phyloP scores from a whole-genome alignment of 306 rosid species.

The Castanospermum australe region DNA sequence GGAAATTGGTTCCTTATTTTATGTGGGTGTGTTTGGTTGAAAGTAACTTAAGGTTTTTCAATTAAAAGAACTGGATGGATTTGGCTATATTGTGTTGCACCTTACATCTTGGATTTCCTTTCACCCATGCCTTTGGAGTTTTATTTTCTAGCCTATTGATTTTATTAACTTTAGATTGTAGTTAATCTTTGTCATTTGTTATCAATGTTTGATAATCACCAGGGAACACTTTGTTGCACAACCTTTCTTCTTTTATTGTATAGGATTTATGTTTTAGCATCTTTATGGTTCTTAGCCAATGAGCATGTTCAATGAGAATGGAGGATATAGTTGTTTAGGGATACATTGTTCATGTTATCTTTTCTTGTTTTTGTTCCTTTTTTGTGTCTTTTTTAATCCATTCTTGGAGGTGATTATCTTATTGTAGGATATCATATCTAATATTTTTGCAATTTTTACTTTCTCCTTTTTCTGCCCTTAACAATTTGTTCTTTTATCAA shows the following conservation, averaged over 20 bases:
- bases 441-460: neutral
- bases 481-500: neutral
- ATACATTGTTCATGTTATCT: neutral
- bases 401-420: neutral
- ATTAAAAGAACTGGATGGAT: too few species aligned
- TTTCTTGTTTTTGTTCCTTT: neutral
- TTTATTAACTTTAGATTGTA: too few species aligned
- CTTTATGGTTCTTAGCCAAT: neutral
- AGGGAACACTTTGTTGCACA: neutral
- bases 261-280: neutral
- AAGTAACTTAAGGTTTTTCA: too few species aligned
- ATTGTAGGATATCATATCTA: neutral
- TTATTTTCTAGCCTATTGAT: too few species aligned
- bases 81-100: too few species aligned
- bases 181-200: neutral
- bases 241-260: neutral
- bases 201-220: neutral
- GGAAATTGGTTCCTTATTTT: neutral
- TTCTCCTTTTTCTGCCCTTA: neutral
- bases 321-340: neutral
- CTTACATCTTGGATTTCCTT: too few species aligned
- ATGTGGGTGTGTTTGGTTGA: too few species aligned
- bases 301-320: neutral
- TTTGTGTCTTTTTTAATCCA: neutral
- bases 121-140: too few species aligned